These are phyloP conservation scores for Eucalyptus viminalis DNA, from an alignment of 345 rosid genomes.

Conservation along the genomic window DNA sequence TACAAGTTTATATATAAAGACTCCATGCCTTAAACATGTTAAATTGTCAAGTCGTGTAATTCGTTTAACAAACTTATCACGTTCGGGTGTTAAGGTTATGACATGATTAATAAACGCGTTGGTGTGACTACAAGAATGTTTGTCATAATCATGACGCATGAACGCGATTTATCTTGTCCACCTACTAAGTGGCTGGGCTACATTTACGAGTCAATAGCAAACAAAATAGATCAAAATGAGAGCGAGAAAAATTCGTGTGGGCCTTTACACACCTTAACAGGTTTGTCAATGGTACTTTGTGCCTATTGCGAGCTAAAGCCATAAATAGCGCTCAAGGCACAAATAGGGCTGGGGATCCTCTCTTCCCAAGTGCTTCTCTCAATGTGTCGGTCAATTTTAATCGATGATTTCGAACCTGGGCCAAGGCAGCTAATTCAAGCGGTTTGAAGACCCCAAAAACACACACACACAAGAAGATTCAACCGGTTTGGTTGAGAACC, in stretches of 20 bases:
- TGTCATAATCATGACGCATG: neutral
- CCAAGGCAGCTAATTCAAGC: neutral
- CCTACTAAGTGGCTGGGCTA: neutral
- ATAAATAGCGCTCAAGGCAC: neutral
- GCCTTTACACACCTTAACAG: neutral
- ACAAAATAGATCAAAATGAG: neutral
- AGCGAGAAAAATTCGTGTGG: neutral
- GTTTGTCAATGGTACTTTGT: neutral
- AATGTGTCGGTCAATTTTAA: neutral
- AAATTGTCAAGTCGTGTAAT: neutral
- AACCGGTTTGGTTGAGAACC: neutral
- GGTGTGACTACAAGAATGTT: neutral
- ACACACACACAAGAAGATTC: neutral
- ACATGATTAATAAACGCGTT: neutral
- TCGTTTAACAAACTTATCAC: neutral
- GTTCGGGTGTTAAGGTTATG: neutral
- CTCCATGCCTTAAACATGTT: neutral
- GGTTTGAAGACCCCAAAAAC: neutral
- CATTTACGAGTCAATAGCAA: neutral
- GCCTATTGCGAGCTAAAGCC: neutral
- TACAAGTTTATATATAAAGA: neutral
- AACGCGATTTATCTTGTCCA: neutral
- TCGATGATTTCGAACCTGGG: neutral
- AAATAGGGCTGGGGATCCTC: neutral
- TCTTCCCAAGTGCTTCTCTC: neutral